A percentile compares a stretch with the other conserved stretches of the same genome.
Conservation (phyloP, 2,329 filamentous ascomycete genomes). For the Pseudocercospora crystallina region DNA sequence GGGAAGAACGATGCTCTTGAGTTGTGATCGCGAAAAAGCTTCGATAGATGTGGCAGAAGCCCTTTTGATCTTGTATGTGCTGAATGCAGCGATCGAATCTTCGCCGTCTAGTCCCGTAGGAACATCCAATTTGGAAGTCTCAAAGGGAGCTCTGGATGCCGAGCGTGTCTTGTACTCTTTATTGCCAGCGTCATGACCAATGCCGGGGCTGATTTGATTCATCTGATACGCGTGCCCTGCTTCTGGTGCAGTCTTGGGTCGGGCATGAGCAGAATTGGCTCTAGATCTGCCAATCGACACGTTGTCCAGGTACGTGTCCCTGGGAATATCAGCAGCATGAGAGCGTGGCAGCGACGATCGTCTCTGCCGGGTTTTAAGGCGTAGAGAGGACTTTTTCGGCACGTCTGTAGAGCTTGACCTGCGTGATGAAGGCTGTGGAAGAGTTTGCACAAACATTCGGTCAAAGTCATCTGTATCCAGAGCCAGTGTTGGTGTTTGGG, state of each 20-base stretch:
- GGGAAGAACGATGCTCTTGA: conserved; percentile 34
- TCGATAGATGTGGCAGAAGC: conserved; percentile 38
- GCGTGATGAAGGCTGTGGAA: conserved; percentile 20
- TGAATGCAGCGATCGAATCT: neutral
- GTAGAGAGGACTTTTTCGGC: neutral
- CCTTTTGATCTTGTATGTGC: conserved; percentile 24
- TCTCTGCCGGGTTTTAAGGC: neutral
- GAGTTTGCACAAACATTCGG: conserved; percentile 33
- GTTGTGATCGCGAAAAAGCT: conserved; percentile 30
- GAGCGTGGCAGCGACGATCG: conserved; percentile 15
- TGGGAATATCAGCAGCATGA: conserved; percentile 3
- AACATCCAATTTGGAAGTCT: neutral
- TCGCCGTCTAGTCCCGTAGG: neutral
- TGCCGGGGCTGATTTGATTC: no score
- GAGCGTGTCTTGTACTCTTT: no score
- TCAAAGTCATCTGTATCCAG: conserved; percentile 35
- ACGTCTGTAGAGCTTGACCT: neutral
- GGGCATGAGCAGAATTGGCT: no score
- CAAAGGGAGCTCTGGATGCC: neutral
- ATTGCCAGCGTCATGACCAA: no score
- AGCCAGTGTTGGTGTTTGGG: conserved; percentile 19
- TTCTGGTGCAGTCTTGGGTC: no score
- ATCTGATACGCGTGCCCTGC: no score
- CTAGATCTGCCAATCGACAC: neutral
- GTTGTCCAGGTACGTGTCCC: conserved; percentile 12